These are phyloP conservation scores for Quillaja saponaria DNA, from an alignment of 306 rosid genomes.

Conservation along the genomic window DNA sequence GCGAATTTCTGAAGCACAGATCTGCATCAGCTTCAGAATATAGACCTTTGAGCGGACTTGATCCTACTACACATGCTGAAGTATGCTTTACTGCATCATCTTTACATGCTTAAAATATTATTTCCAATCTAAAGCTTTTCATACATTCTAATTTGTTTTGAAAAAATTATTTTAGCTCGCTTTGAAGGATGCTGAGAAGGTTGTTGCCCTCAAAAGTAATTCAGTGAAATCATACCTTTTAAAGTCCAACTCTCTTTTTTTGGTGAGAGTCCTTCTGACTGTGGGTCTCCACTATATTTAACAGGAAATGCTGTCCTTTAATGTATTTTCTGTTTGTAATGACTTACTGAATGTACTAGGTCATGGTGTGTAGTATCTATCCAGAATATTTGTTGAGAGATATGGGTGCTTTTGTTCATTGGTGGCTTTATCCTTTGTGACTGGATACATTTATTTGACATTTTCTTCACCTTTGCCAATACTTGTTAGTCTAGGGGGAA, in stretches of 20 bases:
- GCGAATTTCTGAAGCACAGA: slow-evolving; percentile 61
- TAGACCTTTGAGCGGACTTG: slow-evolving; percentile 84
- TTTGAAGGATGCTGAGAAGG: slow-evolving; percentile 87
- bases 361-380: no score
- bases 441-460: neutral
- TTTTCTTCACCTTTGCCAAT: slow-evolving; percentile 1
- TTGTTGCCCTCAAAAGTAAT: slow-evolving; percentile 50
- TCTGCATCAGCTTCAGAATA: slow-evolving; percentile 79
- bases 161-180: slow-evolving; percentile 69
- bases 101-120: slow-evolving; percentile 25
- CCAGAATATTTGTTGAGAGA: neutral
- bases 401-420: slow-evolving; percentile 3
- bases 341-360: no score
- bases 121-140: slow-evolving; percentile 20
- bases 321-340: neutral
- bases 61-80: slow-evolving; percentile 92
- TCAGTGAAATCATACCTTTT: slow-evolving; percentile 70
- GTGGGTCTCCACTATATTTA: slow-evolving; percentile 19
- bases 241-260: slow-evolving; percentile 67
- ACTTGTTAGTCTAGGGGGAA: slow-evolving; percentile 5
- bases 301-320: slow-evolving; percentile 18
- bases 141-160: slow-evolving; percentile 10
- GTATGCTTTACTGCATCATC: slow-evolving; percentile 47
- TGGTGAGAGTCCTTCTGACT: slow-evolving; percentile 50
- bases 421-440: slow-evolving; percentile 15